Evolutionary conservation across 1,284 basidiomycete species (phyloP).

Genomic region (Wolfiporia cocos): DNA sequence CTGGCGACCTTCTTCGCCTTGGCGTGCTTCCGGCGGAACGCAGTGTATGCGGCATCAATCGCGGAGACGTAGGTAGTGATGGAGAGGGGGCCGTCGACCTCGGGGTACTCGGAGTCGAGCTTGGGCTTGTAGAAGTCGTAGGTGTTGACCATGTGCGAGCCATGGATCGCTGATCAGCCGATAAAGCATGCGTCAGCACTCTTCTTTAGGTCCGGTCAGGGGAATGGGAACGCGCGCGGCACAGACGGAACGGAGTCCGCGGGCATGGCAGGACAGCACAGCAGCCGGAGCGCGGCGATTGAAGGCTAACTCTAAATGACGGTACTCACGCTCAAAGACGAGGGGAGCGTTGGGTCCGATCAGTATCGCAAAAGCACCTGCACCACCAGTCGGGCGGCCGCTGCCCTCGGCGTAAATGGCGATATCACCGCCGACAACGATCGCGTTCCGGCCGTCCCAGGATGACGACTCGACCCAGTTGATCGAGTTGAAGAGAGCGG

Average conservation of each 20-base stretch:
- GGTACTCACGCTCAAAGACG: slow-evolving; percentile 85
- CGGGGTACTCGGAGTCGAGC: slow-evolving; percentile 90
- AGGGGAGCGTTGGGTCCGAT: slow-evolving; percentile 96
- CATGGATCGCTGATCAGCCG: slow-evolving; percentile 77
- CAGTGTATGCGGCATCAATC: slow-evolving; percentile 85
- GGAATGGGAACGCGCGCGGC: too few species aligned
- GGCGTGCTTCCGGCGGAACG: slow-evolving; percentile 82
- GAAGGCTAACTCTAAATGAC: not conserved
- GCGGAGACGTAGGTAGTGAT: slow-evolving; percentile 94
- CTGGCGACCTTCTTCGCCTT: slow-evolving; percentile 52
- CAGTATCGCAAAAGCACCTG: slow-evolving; percentile 91
- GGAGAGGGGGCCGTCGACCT: slow-evolving; percentile 96
- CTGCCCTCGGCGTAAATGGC: slow-evolving; percentile 97
- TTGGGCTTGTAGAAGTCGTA: slow-evolving; percentile 99
- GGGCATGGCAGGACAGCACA: too few species aligned
- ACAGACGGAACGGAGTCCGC: too few species aligned
- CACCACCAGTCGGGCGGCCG: slow-evolving; percentile 95
- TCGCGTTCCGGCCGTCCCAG: slow-evolving; percentile 99
- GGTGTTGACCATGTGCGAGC: slow-evolving; percentile 95
- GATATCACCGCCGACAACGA: slow-evolving; percentile 97
- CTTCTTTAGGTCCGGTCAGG: too few species aligned
- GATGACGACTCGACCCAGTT: slow-evolving; percentile 96
- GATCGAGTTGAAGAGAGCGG: slow-evolving; percentile 95
- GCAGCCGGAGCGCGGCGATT: not conserved
- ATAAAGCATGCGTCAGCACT: slow-evolving; percentile 4